These are phyloP conservation scores for Yamadazyma phyllophila DNA, from an alignment of 805 yeast species.

Conservation along the genomic window DNA sequence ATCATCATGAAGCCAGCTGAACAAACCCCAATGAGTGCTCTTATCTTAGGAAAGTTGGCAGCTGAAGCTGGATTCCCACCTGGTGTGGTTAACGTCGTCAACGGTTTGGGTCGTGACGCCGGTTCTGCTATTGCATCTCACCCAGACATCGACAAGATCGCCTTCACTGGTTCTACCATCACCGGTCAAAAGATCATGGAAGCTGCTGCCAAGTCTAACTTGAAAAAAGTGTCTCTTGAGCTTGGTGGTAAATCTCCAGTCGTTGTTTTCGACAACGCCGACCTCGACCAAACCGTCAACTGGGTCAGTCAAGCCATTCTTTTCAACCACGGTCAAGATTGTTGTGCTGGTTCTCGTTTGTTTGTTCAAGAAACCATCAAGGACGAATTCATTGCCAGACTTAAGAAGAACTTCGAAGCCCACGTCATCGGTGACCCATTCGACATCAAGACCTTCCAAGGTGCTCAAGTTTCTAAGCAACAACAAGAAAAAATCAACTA, in stretches of 20 bases:
- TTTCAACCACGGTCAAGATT: constrained; percentile 49
- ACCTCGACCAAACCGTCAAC: constrained; percentile 45
- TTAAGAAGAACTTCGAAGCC: constrained; percentile 29
- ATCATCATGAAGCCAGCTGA: constrained; percentile 50
- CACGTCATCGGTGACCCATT: constrained; percentile 46
- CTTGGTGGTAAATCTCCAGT: constrained; percentile 55
- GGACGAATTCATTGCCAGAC: constrained; percentile 35
- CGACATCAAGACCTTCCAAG: constrained; percentile 41
- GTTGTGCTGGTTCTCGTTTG: constrained; percentile 47
- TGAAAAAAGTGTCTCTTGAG: constrained; percentile 49
- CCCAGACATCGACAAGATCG: constrained; percentile 47
- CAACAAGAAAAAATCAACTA: constrained; percentile 44
- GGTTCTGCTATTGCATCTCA: constrained; percentile 49
- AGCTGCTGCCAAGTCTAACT: constrained; percentile 40
- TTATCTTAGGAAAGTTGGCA: constrained; percentile 50
- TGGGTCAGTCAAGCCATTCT: constrained; percentile 50
- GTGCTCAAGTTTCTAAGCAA: constrained; percentile 54
- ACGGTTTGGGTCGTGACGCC: constrained; percentile 44
- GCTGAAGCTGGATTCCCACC: constrained; percentile 75
- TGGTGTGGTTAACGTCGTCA: constrained; percentile 48
- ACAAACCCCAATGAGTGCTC: constrained; percentile 48
- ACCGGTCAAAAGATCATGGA: constrained; percentile 44
- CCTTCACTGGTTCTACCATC: constrained; percentile 55
- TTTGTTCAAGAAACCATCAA: constrained; percentile 43
- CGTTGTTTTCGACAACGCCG: constrained; percentile 47